These are phyloP conservation scores for Xylariaceae sp. DNA, from an alignment of 2,329 filamentous ascomycete species.

Conservation along the genomic window DNA sequence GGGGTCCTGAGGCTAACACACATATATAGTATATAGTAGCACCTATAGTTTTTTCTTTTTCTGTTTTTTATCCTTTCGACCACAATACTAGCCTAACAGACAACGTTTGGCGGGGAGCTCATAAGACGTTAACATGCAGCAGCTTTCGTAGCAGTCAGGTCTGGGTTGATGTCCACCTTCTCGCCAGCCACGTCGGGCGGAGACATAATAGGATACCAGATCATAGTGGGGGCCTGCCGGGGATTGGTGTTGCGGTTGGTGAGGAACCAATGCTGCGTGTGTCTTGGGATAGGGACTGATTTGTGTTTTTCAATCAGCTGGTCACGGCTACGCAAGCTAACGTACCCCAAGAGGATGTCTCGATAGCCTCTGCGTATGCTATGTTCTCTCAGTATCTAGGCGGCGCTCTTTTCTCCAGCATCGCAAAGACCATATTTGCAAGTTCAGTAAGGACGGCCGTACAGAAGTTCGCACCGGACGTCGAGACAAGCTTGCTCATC, in stretches of 20 bases:
- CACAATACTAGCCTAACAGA: too few species aligned
- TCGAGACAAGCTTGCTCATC: conserved; percentile 42
- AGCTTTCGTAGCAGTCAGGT: conserved; percentile 37
- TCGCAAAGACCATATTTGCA: conserved; percentile 57
- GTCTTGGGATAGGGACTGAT: too few species aligned
- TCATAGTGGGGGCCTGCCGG: conserved; percentile 33
- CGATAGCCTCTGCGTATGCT: conserved; percentile 38
- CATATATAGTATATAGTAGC: too few species aligned
- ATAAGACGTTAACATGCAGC: too few species aligned
- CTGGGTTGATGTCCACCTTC: conserved; percentile 40
- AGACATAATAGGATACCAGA: conserved; percentile 41
- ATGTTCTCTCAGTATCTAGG: conserved; percentile 57
- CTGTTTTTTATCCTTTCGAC: too few species aligned
- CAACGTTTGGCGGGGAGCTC: too few species aligned
- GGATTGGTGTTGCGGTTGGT: conserved; percentile 36
- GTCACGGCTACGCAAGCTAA: conserved; percentile 34
- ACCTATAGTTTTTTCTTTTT: too few species aligned
- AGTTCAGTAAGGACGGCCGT: conserved; percentile 49
- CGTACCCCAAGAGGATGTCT: conserved; percentile 27
- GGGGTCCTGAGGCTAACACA: too few species aligned
- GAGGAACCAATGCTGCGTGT: neutral
- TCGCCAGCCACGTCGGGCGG: conserved; percentile 29
- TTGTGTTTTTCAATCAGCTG: conserved; percentile 19
- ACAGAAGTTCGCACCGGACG: conserved; percentile 41
- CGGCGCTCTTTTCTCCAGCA: conserved; percentile 51